Conservation (phyloP, 768 basidiomycete genomes). For the Leccinum aurantiacum region DNA sequence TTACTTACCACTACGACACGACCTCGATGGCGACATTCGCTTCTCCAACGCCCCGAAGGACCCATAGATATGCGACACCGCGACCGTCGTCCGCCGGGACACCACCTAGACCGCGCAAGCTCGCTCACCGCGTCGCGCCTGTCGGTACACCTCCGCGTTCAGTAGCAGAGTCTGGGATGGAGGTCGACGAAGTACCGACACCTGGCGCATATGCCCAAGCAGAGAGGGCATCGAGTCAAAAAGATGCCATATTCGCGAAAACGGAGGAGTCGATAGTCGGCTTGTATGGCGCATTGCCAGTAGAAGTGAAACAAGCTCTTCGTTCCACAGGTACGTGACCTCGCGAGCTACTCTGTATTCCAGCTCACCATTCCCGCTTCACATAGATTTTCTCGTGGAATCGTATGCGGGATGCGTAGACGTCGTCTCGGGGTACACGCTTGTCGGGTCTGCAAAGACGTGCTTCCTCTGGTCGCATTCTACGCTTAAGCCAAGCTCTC, state of each 20-base stretch:
- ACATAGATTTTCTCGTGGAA: constrained; percentile 28
- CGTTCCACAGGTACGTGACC: constrained; percentile 55
- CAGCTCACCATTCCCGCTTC: not conserved
- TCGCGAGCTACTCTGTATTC: not conserved
- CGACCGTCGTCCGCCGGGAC: constrained; percentile 24
- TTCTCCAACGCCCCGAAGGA: constrained; percentile 59
- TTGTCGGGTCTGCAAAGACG: no score
- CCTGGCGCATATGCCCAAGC: constrained; percentile 38
- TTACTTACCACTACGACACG: constrained; percentile 11
- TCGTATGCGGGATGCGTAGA: no score
- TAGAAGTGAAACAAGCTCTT: constrained; percentile 72
- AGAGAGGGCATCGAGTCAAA: constrained; percentile 36
- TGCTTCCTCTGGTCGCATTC: constrained; percentile 25
- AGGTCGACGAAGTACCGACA: constrained; percentile 56
- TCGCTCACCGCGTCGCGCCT: constrained; percentile 24
- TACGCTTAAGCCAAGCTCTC: constrained; percentile 59
- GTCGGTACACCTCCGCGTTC: constrained; percentile 29
- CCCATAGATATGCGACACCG: constrained; percentile 34
- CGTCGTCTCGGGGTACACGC: no score
- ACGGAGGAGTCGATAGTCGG: constrained; percentile 67
- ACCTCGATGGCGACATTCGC: constrained; percentile 49
- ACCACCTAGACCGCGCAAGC: constrained; percentile 28
- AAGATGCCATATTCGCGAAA: constrained; percentile 58
- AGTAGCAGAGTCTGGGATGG: constrained; percentile 57
- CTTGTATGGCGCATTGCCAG: constrained; percentile 68